phyloP scores from a whole-genome alignment of 495 filamentous ascomycete species.

The Penicillium mononematosum region DNA sequence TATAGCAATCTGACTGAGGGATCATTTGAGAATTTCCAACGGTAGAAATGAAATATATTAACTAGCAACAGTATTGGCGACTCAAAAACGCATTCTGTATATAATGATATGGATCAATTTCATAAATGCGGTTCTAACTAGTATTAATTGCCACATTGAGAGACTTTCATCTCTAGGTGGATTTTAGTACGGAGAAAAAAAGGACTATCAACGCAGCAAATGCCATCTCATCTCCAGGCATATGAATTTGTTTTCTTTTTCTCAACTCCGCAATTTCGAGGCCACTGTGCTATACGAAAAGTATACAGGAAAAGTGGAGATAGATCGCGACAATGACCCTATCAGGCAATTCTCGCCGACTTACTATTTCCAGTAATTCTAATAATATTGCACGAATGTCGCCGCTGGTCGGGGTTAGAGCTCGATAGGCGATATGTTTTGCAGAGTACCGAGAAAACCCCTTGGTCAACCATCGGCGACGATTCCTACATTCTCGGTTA shows the following conservation, averaged over 20 bases:
- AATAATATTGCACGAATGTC: not conserved
- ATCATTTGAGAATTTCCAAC: no score
- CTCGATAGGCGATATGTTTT: not conserved
- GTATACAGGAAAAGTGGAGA: not conserved
- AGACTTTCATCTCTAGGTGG: not conserved
- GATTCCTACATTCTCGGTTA: no score
- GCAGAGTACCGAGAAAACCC: not conserved
- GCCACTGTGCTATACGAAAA: not conserved
- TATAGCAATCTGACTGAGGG: no score
- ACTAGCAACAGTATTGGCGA: no score
- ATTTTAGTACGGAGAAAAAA: not conserved
- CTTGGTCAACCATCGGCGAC: not conserved
- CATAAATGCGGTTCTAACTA: not conserved
- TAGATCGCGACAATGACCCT: not conserved
- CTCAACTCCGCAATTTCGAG: not conserved
- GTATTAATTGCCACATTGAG: not conserved
- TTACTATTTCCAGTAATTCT: constrained; percentile 2
- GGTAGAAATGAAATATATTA: no score
- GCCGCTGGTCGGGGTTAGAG: not conserved
- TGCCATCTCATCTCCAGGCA: not conserved
- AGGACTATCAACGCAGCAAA: not conserved
- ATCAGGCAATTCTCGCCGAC: constrained; percentile 1
- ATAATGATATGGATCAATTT: not conserved
- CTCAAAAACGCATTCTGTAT: not conserved
- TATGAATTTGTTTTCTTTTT: not conserved